A percentile compares a stretch with the other conserved stretches of the same genome.
Evolutionary conservation across 805 yeast species (phyloP).

Genomic region (Saturnispora kantuleensis): DNA sequence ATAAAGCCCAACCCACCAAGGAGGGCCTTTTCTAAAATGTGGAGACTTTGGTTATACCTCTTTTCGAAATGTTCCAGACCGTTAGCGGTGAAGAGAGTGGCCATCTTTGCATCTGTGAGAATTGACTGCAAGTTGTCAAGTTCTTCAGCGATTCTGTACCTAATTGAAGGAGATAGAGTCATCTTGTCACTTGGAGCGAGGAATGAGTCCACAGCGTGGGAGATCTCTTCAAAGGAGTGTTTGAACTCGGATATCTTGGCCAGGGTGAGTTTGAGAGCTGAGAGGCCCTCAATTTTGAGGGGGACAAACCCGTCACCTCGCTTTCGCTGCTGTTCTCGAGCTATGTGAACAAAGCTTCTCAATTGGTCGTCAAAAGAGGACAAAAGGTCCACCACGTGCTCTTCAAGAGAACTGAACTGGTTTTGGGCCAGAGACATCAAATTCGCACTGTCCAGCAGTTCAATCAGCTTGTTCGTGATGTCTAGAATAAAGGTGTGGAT

Average conservation of each 20-base stretch:
- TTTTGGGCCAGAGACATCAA: constrained; percentile 29
- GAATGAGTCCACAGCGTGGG: background rate
- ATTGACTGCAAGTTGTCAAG: background rate
- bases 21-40: background rate
- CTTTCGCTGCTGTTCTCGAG: constrained; percentile 68
- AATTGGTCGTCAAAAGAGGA: constrained; percentile 46
- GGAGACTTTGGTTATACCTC: background rate
- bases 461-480: constrained; percentile 34
- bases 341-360: constrained; percentile 53
- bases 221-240: constrained; percentile 1
- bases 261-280: constrained; percentile 1
- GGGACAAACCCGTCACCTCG: constrained; percentile 62
- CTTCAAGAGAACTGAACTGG: constrained; percentile 17
- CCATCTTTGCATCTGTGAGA: background rate
- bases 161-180: background rate
- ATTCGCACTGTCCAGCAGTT: constrained; percentile 28
- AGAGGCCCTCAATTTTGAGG: constrained; percentile 45
- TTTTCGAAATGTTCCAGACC: background rate
- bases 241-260: background rate
- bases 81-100: background rate
- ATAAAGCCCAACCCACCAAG: constrained; percentile 1
- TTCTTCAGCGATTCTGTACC: background rate
- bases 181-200: background rate
- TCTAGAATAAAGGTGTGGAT: constrained; percentile 58
- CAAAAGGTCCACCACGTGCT: constrained; percentile 25